These are phyloP conservation scores for sunflower (Helianthus annuus) DNA, from an alignment of 129 eudicot genomes.

Conservation along the genomic window DNA sequence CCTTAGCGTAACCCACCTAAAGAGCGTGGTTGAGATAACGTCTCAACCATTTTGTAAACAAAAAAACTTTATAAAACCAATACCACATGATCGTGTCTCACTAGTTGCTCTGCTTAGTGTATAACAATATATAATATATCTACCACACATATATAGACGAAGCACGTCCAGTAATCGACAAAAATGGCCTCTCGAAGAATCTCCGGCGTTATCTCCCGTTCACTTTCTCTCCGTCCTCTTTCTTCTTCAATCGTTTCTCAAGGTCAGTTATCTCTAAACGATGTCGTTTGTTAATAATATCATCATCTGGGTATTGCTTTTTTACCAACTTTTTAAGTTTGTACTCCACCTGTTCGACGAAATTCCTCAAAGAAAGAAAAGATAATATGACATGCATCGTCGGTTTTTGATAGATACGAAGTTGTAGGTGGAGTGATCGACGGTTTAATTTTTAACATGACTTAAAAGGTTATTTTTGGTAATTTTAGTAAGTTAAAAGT, in stretches of 20 bases:
- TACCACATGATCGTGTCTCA: slow-evolving; percentile 18
- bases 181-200: slow-evolving; percentile 40
- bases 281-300: neutral
- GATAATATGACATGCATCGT: slow-evolving; percentile 9
- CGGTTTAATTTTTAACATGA: neutral
- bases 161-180: slow-evolving; percentile 11
- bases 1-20: slow-evolving; percentile 30
- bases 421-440: slow-evolving; percentile 10
- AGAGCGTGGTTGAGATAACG: slow-evolving; percentile 17
- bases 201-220: slow-evolving; percentile 35
- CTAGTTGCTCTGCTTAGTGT: neutral
- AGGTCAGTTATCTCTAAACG: slow-evolving; percentile 20
- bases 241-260: slow-evolving; percentile 19
- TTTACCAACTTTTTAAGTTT: slow-evolving; percentile 21
- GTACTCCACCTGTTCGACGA: slow-evolving; percentile 19
- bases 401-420: neutral
- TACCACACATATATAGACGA: neutral
- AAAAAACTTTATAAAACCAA: slow-evolving; percentile 23
- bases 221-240: slow-evolving; percentile 26
- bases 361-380: slow-evolving; percentile 11
- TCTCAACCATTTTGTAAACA: neutral
- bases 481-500: neutral
- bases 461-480: neutral
- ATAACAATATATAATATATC: neutral
- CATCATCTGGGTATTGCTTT: slow-evolving; percentile 13